phyloP scores from a whole-genome alignment of 192 early-diverging fungal species.

The Pilaira anomala region DNA sequence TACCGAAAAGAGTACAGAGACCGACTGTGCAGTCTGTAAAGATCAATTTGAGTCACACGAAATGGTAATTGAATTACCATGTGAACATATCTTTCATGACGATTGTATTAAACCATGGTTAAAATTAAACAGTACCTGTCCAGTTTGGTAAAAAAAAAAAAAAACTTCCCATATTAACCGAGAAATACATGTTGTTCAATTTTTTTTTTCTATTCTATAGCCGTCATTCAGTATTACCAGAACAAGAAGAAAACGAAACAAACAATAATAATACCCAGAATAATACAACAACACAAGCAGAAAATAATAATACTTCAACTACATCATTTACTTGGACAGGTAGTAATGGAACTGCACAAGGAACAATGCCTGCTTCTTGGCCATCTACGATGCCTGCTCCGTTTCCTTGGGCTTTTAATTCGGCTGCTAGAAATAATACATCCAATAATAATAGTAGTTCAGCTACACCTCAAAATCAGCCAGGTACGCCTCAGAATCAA shows the following conservation, averaged over 20 bases:
- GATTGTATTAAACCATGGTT: conserved; percentile 91
- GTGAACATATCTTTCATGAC: conserved; percentile 87
- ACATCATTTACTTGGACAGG: neutral
- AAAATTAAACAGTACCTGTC: conserved; percentile 90
- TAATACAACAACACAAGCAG: neutral
- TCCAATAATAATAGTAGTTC: neutral
- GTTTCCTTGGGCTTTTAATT: neutral
- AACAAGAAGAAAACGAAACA: conserved; percentile 1
- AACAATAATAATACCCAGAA: neutral
- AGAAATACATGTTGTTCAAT: neutral
- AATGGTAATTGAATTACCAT: conserved; percentile 67
- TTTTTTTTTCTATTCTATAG: neutral
- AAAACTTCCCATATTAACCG: too few relatives aligned
- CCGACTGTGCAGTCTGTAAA: conserved; percentile 86
- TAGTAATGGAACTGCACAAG: neutral
- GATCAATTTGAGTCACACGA: conserved; percentile 79
- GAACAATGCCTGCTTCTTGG: neutral
- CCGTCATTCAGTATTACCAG: conserved; percentile 21
- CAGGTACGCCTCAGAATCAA: neutral
- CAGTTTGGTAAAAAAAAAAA: conserved; percentile 65
- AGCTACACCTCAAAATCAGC: neutral
- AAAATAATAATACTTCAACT: neutral
- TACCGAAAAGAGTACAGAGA: conserved; percentile 53
- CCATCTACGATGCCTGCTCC: neutral
- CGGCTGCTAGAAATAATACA: too few relatives aligned